Percentiles rank a stretch among this genome's conserved stretches.
Evolutionary conservation across 2,329 filamentous ascomycete genomes (phyloP).

Genomic region (Cordyceps militaris): DNA sequence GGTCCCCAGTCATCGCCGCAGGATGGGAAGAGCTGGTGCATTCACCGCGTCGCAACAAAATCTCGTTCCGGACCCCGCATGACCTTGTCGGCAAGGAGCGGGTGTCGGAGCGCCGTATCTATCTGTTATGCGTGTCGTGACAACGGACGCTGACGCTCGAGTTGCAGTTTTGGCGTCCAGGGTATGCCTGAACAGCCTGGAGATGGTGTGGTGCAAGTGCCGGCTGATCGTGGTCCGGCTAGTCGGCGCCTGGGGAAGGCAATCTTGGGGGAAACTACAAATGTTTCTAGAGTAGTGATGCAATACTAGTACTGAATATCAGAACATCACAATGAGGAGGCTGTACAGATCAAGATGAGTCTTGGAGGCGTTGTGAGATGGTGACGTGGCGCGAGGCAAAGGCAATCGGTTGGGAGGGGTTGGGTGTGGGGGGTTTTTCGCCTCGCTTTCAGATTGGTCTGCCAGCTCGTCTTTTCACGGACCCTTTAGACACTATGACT

Average conservation of each 20-base stretch:
- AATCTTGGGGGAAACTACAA: too few relatives aligned
- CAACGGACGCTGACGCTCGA: neutral
- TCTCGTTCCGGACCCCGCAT: neutral
- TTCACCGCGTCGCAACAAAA: neutral
- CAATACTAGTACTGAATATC: too few relatives aligned
- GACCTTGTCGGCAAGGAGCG: neutral
- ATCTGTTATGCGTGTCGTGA: neutral
- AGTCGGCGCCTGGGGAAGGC: too few relatives aligned
- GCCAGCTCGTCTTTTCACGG: too few relatives aligned
- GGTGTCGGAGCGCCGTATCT: neutral
- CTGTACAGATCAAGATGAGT: neutral
- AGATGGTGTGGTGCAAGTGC: neutral
- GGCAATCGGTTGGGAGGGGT: too few relatives aligned
- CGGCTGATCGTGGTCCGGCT: neutral
- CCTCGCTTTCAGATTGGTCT: too few relatives aligned
- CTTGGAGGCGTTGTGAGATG: neutral
- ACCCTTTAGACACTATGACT: too few relatives aligned
- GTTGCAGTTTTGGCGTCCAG: slow-evolving; percentile 10
- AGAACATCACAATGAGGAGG: too few relatives aligned
- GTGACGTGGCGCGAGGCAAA: too few relatives aligned
- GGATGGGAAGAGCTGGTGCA: neutral
- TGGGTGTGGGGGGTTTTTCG: too few relatives aligned
- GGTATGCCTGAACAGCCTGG: slow-evolving; percentile 2
- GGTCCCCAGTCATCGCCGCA: neutral
- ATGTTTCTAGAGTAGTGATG: too few relatives aligned